A percentile compares a stretch with the other conserved stretches of the same genome.
phyloP scores from a whole-genome alignment of 306 rosid species.

The Quillaja saponaria region DNA sequence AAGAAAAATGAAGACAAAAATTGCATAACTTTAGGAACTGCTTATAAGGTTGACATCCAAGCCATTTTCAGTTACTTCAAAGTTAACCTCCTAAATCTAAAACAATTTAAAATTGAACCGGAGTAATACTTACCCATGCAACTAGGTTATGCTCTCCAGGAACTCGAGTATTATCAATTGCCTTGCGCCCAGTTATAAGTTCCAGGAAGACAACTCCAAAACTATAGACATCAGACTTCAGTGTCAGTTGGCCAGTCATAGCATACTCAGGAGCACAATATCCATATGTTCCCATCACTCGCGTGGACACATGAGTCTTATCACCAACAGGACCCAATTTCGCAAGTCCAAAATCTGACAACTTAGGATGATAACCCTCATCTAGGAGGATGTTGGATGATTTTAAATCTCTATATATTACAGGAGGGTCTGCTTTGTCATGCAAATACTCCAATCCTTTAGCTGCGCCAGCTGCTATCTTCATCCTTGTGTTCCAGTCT shows the following conservation, averaged over 20 bases:
- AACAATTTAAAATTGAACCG: neutral
- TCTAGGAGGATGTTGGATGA: conserved; percentile 79
- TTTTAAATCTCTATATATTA: conserved; percentile 76
- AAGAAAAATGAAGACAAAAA: conserved; percentile 19
- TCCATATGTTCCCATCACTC: conserved; percentile 83
- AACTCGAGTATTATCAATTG: conserved; percentile 59
- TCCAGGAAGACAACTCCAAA: conserved; percentile 85
- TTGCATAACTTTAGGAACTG: conserved; percentile 9
- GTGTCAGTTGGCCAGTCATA: conserved; percentile 80
- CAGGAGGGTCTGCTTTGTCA: conserved; percentile 66
- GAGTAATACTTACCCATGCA: conserved; percentile 65
- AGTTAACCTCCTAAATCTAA: neutral
- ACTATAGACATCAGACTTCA: conserved; percentile 75
- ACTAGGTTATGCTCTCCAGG: conserved; percentile 70
- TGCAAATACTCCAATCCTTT: conserved; percentile 88
- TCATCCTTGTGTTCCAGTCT: conserved; percentile 92
- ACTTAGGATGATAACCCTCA: conserved; percentile 69
- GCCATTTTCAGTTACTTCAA: conserved; percentile 1
- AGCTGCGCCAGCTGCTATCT: conserved; percentile 80
- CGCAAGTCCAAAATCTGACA: conserved; percentile 87
- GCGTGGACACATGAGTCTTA: conserved; percentile 74
- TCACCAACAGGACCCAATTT: conserved; percentile 79
- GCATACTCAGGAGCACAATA: conserved; percentile 91
- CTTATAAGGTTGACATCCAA: conserved; percentile 2
- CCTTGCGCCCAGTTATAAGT: conserved; percentile 82